phyloP scores from a whole-genome alignment of 768 basidiomycete species.

The Arthromyces matolae region DNA sequence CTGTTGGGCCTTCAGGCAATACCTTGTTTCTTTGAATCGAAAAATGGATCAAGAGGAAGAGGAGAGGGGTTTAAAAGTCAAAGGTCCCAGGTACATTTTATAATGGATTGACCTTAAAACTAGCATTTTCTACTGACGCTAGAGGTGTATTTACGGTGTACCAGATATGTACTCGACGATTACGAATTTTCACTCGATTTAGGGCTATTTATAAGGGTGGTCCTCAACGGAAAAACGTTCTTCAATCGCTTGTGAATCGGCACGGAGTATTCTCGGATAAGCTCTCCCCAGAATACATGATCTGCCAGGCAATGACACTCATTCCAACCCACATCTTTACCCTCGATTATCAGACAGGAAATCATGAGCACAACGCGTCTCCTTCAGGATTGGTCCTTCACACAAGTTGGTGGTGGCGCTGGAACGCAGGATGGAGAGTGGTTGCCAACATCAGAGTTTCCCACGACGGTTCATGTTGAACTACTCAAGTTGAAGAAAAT shows the following conservation, averaged over 20 bases:
- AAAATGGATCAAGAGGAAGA: slow-evolving; percentile 36
- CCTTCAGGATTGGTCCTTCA: slow-evolving; percentile 59
- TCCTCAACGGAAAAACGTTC: no score
- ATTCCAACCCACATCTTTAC: slow-evolving; percentile 1
- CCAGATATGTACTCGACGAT: no score
- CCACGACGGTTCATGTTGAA: slow-evolving; percentile 87
- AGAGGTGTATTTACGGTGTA: no score
- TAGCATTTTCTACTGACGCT: no score
- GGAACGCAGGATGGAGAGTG: slow-evolving; percentile 64
- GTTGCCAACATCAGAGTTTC: slow-evolving; percentile 60
- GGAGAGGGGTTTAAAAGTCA: slow-evolving; percentile 26
- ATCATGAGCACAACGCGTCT: slow-evolving; percentile 16
- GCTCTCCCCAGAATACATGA: background rate
- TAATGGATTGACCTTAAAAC: slow-evolving; percentile 18
- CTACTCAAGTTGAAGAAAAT: slow-evolving; percentile 70
- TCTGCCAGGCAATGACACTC: slow-evolving; percentile 2
- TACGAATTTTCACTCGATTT: no score
- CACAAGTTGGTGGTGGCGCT: slow-evolving; percentile 58
- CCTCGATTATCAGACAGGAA: background rate
- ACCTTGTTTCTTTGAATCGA: slow-evolving; percentile 40
- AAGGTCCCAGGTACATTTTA: slow-evolving; percentile 46
- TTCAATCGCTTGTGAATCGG: no score
- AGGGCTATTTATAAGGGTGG: no score
- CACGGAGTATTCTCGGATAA: slow-evolving; percentile 30
- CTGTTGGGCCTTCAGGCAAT: slow-evolving; percentile 44